These are phyloP conservation scores for Chaetomium sp. DNA, from an alignment of 2,329 filamentous ascomycete genomes.

Conservation along the genomic window DNA sequence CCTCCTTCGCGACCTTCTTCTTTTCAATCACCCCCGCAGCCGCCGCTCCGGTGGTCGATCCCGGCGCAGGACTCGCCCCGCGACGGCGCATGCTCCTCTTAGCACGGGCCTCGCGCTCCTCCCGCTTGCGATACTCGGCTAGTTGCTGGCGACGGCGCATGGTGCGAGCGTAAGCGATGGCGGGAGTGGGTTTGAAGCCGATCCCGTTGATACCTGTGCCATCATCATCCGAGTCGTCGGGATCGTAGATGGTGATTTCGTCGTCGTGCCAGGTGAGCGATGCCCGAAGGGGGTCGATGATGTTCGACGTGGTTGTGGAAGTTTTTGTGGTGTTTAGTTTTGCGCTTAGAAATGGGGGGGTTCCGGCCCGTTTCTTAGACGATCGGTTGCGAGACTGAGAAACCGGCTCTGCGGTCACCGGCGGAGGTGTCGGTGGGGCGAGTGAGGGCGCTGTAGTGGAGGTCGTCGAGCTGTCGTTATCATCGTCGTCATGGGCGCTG, in stretches of 20 bases:
- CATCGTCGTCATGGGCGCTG: not conserved
- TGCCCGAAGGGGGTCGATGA: conserved; percentile 50
- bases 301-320: conserved; percentile 28
- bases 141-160: conserved; percentile 55
- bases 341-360: conserved; percentile 5
- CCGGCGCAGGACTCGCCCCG: conserved; percentile 21
- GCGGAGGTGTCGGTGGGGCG: not conserved
- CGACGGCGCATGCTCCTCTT: conserved; percentile 46
- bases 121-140: conserved; percentile 54
- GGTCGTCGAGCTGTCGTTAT: not conserved
- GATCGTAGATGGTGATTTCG: conserved; percentile 61
- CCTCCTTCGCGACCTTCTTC: conserved; percentile 10
- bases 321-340: conserved; percentile 9
- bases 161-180: conserved; percentile 50
- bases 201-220: conserved; percentile 62
- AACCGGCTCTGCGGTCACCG: not conserved
- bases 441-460: not conserved
- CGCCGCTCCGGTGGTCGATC: conserved; percentile 16
- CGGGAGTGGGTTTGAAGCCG: conserved; percentile 58
- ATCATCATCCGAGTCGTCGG: conserved; percentile 59
- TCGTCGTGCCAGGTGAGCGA: conserved; percentile 62
- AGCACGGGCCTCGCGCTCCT: conserved; percentile 54
- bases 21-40: conserved; percentile 21
- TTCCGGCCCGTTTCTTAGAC: not conserved
- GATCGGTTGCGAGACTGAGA: not conserved